Base-by-base conservation (phyloP, 2,329 filamentous ascomycete genomes). In the Beauveria caledonica region DNA sequence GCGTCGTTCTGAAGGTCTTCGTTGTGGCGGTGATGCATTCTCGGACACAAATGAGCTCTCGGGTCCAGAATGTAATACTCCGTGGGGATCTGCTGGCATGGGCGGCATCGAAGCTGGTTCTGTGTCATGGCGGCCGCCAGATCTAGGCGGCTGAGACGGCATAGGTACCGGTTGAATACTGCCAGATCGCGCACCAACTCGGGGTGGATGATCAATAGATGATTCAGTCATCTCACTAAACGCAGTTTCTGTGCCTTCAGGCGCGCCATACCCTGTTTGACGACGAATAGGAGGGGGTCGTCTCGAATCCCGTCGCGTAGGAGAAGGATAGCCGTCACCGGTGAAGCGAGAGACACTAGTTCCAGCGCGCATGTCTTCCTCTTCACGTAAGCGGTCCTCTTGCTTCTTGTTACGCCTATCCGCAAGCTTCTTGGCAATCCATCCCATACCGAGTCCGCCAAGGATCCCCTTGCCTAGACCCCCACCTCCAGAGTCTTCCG, bases 391-490 rank as follows among this genome's bases (percentile, higher is more conserved):
- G 44, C 80, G 74, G 33, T 79, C 78, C 54, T 79, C 80, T 62
- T 80, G 80, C 58, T 75, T 74, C 63, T 68, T 76, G 62, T 75
- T 69, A 55, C 75, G 75, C 66, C 84, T 74, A 71, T 85, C 79
- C 65, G 81, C 83, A 70, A 88, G 79, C 70, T 84, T 83, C 74
- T 82, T 86, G 7, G 83, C 82, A 52, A 92, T 74, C 76, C 87
- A 89, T 9, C 87, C 88, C 39, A 88, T 76, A 2, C 87, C 87
- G 27, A 90, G 72, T 2, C 86, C 78, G 9, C 82, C 85, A 54
- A 86, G 68, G 15, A 85, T 66, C 1, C 82, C 82, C 64, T 87
- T 84, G 23, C 78, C 80, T n/a, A 79, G 72, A 2, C 58, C 49
- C 1, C 78, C 78, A 63, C 81, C 79, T 13, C 73, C 60, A 78